A percentile compares a stretch with the other conserved stretches of the same genome.
Evolutionary conservation across 1,139 yeast species (phyloP).

Genomic region (Candida pseudocylindracea): DNA sequence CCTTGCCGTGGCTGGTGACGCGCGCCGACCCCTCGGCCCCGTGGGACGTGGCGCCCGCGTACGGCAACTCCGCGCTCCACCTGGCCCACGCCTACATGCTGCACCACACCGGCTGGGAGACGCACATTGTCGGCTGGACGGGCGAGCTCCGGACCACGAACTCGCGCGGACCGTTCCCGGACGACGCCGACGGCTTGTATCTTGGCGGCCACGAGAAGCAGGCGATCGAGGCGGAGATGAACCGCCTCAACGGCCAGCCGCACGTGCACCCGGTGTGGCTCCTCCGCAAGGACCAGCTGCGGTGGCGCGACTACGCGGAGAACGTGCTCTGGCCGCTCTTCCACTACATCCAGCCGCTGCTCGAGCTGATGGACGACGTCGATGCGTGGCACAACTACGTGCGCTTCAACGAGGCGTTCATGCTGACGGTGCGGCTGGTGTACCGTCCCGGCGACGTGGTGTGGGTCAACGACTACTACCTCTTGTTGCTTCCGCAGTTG

Average conservation of each 20-base stretch:
- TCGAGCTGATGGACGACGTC: constrained; percentile 47
- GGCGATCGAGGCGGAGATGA: constrained; percentile 19
- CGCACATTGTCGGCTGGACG: constrained; percentile 85
- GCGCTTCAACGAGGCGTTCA: constrained; percentile 74
- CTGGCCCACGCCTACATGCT: constrained; percentile 48
- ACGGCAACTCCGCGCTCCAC: constrained; percentile 75
- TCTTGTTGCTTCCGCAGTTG: constrained; percentile 67
- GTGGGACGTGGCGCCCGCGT: constrained; percentile 39
- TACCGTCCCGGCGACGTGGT: constrained; percentile 83
- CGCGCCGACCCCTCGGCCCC: constrained; percentile 10
- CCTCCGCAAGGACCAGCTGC: constrained; percentile 41
- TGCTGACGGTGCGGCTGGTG: constrained; percentile 46
- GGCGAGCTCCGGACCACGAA: constrained; percentile 41
- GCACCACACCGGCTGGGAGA: constrained; percentile 61
- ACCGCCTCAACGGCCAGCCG: constrained; percentile 19
- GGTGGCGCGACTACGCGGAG: constrained; percentile 86
- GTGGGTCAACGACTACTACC: constrained; percentile 89
- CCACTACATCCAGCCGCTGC: constrained; percentile 45
- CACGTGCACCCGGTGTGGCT: constrained; percentile 77
- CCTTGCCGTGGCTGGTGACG: constrained; percentile 39
- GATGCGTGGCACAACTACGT: constrained; percentile 88
- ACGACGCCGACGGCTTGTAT: constrained; percentile 11
- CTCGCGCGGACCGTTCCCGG: constrained; percentile 2
- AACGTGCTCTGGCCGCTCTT: constrained; percentile 84
- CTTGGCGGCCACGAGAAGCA: constrained; percentile 32